Conservation (phyloP, 495 filamentous ascomycete species). For the Letharia lupina region DNA sequence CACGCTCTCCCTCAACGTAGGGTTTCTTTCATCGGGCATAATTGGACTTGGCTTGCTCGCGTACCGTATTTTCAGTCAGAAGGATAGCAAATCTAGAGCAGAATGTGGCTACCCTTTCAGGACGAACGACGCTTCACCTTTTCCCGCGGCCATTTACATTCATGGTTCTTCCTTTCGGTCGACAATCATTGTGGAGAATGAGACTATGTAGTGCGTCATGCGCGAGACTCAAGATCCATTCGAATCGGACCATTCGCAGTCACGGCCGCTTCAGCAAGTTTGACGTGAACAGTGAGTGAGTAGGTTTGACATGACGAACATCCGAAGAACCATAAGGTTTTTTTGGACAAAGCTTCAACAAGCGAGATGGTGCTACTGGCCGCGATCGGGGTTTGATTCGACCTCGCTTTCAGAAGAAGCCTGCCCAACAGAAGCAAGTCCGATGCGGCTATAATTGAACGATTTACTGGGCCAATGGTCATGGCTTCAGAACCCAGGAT, state of each 20-base stretch:
- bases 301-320: background rate
- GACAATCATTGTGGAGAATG: background rate
- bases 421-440: background rate
- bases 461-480: constrained; percentile 1
- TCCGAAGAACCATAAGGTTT: background rate
- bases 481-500: constrained; percentile 9
- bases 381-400: background rate
- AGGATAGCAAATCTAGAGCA: background rate
- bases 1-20: background rate
- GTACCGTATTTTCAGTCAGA: background rate
- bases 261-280: constrained; percentile 3
- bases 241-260: background rate
- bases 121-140: background rate
- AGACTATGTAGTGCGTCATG: background rate
- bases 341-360: background rate
- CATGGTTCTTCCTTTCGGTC: background rate
- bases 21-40: background rate
- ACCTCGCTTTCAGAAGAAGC: background rate
- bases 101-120: background rate
- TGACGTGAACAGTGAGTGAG: constrained; percentile 1
- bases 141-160: background rate
- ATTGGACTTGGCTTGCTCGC: background rate
- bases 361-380: constrained; percentile 8
- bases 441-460: background rate
- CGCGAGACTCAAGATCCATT: background rate